Evolutionary conservation across 1,284 basidiomycete species (phyloP), one percentile per base, ranked within the genome.

Genomic region (Fistulina hepatica): DNA sequence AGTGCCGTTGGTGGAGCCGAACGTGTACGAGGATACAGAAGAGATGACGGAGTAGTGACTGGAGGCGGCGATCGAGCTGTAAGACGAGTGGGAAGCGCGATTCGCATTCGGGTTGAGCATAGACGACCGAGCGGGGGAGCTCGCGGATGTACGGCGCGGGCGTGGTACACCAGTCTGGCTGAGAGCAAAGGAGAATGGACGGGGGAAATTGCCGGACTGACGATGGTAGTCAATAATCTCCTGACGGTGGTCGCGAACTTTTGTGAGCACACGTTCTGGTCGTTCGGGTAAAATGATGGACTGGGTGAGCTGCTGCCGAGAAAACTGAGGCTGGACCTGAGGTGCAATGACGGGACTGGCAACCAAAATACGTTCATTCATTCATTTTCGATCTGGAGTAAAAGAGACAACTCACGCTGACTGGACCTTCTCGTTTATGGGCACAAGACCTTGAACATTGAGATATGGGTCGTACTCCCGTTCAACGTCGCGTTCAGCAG

Each of bases 211-310:
- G 21, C 69, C 66, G 16, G 63, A 62, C 34, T 60, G 60, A 34
- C 59, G 47, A 51, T 74, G 66, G 47, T 62, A 65, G 5, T 63
- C 56, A 39, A 70, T 45, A 37, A 72, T 64, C 42, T 69, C 61
- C 30, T 67, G 28, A 56, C 56, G 17, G 60, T 55, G 34, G 56
- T 51, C 21, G 54, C 50, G 40, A n/a, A n/a, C n/a, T n/a, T n/a
- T n/a, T n/a, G n/a, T n/a, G n/a, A n/a, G n/a, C n/a, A n/a, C n/a
- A n/a, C n/a, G n/a, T 33, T 56, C 47, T 9, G 65, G 58, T 21
- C 54, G 54, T 12, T 61, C 50, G 3, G 80, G 80, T 41, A 79
- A 59, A 22, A 72, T 47, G 36, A 78, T 59, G 21, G 62, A 63
- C 10, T 56, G 43, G 27, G 63, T 62, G 31, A 75, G 42, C 33